Conservation (phyloP, 768 basidiomycete genomes). For the Jaapia argillacea region DNA sequence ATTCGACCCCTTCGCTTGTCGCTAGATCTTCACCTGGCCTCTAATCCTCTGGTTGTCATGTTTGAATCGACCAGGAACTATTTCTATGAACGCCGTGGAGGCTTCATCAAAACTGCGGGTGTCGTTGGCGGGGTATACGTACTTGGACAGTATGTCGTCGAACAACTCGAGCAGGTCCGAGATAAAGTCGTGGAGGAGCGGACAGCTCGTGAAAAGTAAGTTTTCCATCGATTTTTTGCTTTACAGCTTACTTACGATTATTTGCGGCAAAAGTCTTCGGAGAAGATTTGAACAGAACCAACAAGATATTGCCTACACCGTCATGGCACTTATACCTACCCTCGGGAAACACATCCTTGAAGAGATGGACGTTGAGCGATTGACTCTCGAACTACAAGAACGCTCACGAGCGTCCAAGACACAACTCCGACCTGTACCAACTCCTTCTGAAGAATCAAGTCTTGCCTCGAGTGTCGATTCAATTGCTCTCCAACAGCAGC, state of each 20-base stretch:
- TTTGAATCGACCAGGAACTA: slow-evolving; percentile 28
- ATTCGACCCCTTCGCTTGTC: too few relatives aligned
- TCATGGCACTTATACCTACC: slow-evolving; percentile 60
- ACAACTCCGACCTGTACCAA: slow-evolving; percentile 10
- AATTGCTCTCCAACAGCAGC: too few relatives aligned
- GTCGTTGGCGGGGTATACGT: slow-evolving; percentile 56
- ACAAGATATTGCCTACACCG: slow-evolving; percentile 67
- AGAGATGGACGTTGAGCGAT: slow-evolving; percentile 67
- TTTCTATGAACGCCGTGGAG: slow-evolving; percentile 35
- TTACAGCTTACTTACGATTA: background rate
- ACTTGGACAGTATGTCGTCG: slow-evolving; percentile 46
- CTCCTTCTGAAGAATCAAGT: slow-evolving; percentile 14
- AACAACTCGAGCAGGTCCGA: slow-evolving; percentile 58
- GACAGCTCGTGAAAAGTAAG: slow-evolving; percentile 62
- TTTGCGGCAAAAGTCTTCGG: slow-evolving; percentile 37
- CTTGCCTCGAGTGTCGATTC: slow-evolving; percentile 26
- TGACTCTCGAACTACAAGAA: slow-evolving; percentile 47
- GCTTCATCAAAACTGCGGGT: slow-evolving; percentile 37
- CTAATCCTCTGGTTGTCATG: too few relatives aligned
- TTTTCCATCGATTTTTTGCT: slow-evolving; percentile 6
- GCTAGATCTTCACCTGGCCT: too few relatives aligned
- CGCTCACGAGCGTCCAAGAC: slow-evolving; percentile 27
- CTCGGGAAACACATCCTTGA: slow-evolving; percentile 54
- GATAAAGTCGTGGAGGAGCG: slow-evolving; percentile 49
- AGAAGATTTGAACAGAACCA: slow-evolving; percentile 69